Percentiles rank a stretch among this genome's conserved stretches.
Evolutionary conservation across 352 stramenopile genomes (phyloP).

Genomic region (Saprolegnia diclina): DNA sequence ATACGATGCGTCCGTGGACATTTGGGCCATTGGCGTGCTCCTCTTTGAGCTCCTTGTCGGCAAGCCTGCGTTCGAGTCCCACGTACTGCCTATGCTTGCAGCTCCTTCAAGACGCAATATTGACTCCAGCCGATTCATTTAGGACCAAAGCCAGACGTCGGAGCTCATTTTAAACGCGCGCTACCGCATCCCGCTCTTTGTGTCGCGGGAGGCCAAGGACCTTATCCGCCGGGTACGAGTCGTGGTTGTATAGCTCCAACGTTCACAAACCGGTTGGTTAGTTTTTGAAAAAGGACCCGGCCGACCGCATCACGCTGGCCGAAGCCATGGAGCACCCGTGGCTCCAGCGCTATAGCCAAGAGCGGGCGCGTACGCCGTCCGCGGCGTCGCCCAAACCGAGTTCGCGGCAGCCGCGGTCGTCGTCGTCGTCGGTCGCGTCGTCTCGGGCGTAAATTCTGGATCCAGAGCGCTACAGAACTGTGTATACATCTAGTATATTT

Average conservation of each 20-base stretch:
- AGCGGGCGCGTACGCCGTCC: neutral
- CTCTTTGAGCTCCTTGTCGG: conserved; percentile 98
- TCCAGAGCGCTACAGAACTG: neutral
- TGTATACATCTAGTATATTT: too few species aligned
- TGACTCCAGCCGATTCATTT: too few species aligned
- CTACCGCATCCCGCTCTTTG: conserved; percentile 54
- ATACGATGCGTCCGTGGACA: conserved; percentile 98
- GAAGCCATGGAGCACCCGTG: conserved; percentile 74
- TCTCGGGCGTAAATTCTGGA: neutral
- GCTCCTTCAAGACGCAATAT: too few species aligned
- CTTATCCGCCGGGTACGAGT: conserved; percentile 53
- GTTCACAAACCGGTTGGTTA: conserved; percentile 26
- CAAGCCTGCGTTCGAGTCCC: conserved; percentile 95
- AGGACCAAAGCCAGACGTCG: conserved; percentile 94
- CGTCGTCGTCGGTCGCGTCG: conserved; percentile 3
- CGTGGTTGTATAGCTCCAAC: neutral
- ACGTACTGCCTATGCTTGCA: too few species aligned
- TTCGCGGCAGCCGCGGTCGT: neutral
- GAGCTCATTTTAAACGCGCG: conserved; percentile 88
- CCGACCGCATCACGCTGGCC: conserved; percentile 50
- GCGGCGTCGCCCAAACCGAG: neutral
- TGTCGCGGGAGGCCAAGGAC: conserved; percentile 66
- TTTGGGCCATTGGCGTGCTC: conserved; percentile 98
- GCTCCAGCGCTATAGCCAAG: conserved; percentile 35
- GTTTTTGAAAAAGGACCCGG: conserved; percentile 69